Evolutionary conservation across 2,329 filamentous ascomycete species (phyloP), one percentile per base, ranked within the genome.

Genomic region (Penicillium sp.): DNA sequence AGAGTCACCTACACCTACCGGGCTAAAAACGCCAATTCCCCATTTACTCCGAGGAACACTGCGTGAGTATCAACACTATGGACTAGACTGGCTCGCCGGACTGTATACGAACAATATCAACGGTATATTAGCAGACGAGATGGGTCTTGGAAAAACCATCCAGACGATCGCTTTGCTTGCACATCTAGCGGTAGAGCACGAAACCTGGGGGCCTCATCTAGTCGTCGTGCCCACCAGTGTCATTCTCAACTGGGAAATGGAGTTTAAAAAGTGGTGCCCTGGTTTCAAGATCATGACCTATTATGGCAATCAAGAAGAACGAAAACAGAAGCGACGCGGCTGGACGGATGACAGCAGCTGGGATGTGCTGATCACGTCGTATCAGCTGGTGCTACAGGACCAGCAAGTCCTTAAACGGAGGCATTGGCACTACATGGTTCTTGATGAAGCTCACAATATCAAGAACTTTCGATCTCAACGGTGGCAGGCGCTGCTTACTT

Each of bases 171-270:
- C 95, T 3, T 79, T 99, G 3, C 80, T 99, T 38, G 94, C 94
- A 4, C 93, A 99, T 70, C 81, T 99, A 35, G 94, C 95, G 8
- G 92, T 92, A 60, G 83, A 91, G 40, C 89, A 96, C 68, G 85
- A 91, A 66, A 86, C 96, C 5, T 99, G 94, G 95, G 94, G 95
- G 0, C 91, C 94, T 0, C 94, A 99, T 77, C 78, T 99, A 23
- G 90, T 99, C 49, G 89, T 99, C 59, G 94, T 99, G 1, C 94
- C 94, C 1, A 99, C 94, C 2, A 97, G 92, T 73, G 95, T 99
- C 49, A 97, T 99, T 82, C 84, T 99, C 62, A 99, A 99, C 69
- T 99, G 94, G 94, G 95, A 99, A 72, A 97, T 97, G 89, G 94
- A 99, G 74, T 99, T 99, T 81, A 97, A 97, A 69, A 99, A 99